Conservation (phyloP, 371 early-diverging fungal genomes). For the Mucor velutinosus region DNA sequence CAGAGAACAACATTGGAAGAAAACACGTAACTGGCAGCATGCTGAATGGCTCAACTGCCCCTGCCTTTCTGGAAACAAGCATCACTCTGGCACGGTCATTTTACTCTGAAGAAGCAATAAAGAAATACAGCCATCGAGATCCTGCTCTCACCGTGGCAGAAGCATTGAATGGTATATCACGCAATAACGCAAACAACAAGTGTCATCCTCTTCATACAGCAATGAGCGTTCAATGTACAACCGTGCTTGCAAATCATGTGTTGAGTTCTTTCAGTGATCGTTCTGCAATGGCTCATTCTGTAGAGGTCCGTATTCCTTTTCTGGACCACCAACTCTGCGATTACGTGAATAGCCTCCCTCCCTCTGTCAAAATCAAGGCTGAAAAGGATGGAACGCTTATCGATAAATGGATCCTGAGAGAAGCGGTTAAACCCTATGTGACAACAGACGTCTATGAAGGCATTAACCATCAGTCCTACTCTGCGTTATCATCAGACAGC, state of each 20-base stretch:
- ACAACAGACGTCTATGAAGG: constrained; percentile 22
- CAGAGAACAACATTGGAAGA: neutral
- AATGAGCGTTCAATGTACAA: constrained; percentile 20
- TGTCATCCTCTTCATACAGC: constrained; percentile 32
- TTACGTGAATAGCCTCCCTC: constrained; percentile 27
- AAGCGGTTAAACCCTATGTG: constrained; percentile 24
- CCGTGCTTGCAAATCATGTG: constrained; percentile 20
- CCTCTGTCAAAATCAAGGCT: constrained; percentile 22
- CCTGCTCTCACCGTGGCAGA: constrained; percentile 9
- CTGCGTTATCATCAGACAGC: constrained; percentile 12
- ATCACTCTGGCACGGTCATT: neutral
- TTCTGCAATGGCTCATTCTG: constrained; percentile 31
- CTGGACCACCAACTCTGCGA: constrained; percentile 24
- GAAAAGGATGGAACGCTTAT: constrained; percentile 13
- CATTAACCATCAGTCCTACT: constrained; percentile 12
- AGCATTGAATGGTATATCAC: constrained; percentile 18
- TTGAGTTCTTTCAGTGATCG: constrained; percentile 23
- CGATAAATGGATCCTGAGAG: constrained; percentile 29
- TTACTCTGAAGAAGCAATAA: neutral
- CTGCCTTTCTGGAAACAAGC: neutral
- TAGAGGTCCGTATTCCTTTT: constrained; percentile 28
- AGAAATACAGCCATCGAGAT: constrained; percentile 4
- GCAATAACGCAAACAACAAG: constrained; percentile 18
- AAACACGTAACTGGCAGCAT: neutral
- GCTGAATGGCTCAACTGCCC: neutral